Conservation (phyloP, 257 asterid species). For the Capsicum baccatum region DNA sequence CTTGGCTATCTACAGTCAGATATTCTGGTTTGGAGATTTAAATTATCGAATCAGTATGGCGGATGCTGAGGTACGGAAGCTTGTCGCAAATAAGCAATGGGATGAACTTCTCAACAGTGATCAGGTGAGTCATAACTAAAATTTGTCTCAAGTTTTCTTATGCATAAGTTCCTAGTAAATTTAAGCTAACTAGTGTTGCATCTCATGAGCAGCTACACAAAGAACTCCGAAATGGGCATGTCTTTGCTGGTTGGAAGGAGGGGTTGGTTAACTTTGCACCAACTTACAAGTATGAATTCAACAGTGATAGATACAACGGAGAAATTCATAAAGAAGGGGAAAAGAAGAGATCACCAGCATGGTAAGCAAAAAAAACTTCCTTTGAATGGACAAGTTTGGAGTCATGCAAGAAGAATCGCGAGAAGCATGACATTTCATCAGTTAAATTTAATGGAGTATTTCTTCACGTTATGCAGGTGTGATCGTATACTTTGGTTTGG, state of each 20-base stretch:
- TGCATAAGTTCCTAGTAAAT: conserved; percentile 1
- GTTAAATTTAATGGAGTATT: neutral
- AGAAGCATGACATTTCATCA: neutral
- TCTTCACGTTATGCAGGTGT: conserved; percentile 60
- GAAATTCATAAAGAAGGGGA: conserved; percentile 78
- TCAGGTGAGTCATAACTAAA: conserved; percentile 52
- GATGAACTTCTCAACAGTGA: conserved; percentile 69
- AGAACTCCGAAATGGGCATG: conserved; percentile 77
- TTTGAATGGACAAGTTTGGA: neutral
- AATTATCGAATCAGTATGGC: conserved; percentile 80
- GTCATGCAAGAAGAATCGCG: neutral
- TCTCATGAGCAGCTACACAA: conserved; percentile 59
- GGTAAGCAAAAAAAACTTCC: conserved; percentile 50
- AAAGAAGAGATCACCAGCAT: conserved; percentile 93
- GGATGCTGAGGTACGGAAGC: conserved; percentile 72
- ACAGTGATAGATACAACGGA: conserved; percentile 74
- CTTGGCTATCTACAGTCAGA: conserved; percentile 61
- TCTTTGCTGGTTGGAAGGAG: conserved; percentile 92
- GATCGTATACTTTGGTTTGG: conserved; percentile 94
- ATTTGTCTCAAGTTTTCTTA: neutral
- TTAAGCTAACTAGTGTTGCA: conserved; percentile 27
- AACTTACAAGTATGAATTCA: conserved; percentile 82
- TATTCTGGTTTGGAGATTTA: conserved; percentile 99
- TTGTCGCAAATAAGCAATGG: conserved; percentile 74
- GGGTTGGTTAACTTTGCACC: conserved; percentile 87